Percentiles rank a stretch among this genome's conserved stretches.
These are phyloP conservation scores for Saccharum hybrid DNA, from an alignment of 202 grass and related monocot species.

Conservation along the genomic window DNA sequence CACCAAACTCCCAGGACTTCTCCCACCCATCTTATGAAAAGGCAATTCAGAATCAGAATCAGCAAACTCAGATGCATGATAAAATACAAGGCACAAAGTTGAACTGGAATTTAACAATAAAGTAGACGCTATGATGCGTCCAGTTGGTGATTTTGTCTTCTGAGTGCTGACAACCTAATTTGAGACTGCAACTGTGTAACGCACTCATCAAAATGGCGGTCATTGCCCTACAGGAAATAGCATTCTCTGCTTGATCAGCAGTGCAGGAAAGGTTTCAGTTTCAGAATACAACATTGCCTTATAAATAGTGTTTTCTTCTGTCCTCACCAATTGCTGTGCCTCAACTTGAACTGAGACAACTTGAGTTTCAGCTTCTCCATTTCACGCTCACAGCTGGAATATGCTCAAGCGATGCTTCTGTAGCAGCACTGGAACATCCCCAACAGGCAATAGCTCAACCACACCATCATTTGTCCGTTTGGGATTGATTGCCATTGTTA, in stretches of 20 bases:
- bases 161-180: not conserved
- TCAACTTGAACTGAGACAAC: not conserved
- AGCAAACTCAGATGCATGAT: not conserved
- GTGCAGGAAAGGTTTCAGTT: not conserved
- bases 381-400: not conserved
- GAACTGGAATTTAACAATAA: not conserved
- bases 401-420: not conserved
- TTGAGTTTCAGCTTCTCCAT: not conserved
- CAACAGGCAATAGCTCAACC: not conserved
- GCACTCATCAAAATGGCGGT: not conserved
- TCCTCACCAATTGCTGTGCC: not conserved
- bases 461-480: not conserved
- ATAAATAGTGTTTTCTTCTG: too few species aligned
- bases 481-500: not conserved
- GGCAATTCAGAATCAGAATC: constrained; percentile 13
- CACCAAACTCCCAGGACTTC: constrained; percentile 66
- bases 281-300: not conserved
- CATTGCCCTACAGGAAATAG: too few species aligned
- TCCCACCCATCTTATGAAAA: constrained; percentile 74
- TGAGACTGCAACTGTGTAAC: not conserved
- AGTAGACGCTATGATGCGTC: not conserved
- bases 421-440: not conserved
- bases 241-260: not conserved
- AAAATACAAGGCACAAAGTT: not conserved
- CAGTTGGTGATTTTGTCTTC: not conserved